phyloP scores from a whole-genome alignment of 164 flowering plant genomes.

The Kingdonia uniflora region DNA sequence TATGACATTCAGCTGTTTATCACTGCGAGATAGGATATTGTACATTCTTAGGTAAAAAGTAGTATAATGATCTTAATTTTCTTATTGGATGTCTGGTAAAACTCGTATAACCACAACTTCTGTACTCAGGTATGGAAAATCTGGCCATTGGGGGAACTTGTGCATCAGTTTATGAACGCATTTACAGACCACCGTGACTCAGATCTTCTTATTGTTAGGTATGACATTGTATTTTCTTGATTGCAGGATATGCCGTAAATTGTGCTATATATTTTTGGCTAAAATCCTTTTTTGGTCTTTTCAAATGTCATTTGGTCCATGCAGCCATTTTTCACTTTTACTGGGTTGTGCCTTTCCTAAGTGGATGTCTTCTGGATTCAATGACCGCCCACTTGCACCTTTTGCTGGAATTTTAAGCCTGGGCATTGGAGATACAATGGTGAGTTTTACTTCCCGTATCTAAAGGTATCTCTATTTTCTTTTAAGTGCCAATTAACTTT shows the following conservation, averaged over 20 bases:
- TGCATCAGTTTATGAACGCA: slow-evolving; percentile 93
- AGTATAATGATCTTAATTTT: too few species aligned
- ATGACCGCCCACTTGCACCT: slow-evolving; percentile 91
- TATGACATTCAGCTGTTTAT: too few species aligned
- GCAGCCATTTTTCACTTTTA: slow-evolving; percentile 91
- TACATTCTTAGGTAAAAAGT: too few species aligned
- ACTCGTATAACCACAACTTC: slow-evolving; percentile 5
- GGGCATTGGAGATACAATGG: slow-evolving; percentile 99
- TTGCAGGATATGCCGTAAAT: not conserved
- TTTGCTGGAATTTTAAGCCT: slow-evolving; percentile 98
- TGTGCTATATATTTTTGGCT: slow-evolving; percentile 5
- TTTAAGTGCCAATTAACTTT: too few species aligned
- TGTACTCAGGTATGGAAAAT: slow-evolving; percentile 84
- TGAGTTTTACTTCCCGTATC: slow-evolving; percentile 20
- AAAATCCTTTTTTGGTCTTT: slow-evolving; percentile 3
- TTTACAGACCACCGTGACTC: slow-evolving; percentile 99
- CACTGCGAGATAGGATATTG: too few species aligned
- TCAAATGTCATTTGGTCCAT: slow-evolving; percentile 6
- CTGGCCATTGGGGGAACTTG: slow-evolving; percentile 74
- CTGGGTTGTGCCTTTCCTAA: slow-evolving; percentile 98
- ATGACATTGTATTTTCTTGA: slow-evolving; percentile 4
- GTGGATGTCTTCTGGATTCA: slow-evolving; percentile 87
- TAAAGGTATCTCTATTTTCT: too few species aligned
- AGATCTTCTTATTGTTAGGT: slow-evolving; percentile 87
- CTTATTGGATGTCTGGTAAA: too few species aligned